A percentile compares a stretch with the other conserved stretches of the same genome.
These are phyloP conservation scores for Alloascoidea hylecoeti DNA, from an alignment of 805 yeast genomes.

Conservation along the genomic window DNA sequence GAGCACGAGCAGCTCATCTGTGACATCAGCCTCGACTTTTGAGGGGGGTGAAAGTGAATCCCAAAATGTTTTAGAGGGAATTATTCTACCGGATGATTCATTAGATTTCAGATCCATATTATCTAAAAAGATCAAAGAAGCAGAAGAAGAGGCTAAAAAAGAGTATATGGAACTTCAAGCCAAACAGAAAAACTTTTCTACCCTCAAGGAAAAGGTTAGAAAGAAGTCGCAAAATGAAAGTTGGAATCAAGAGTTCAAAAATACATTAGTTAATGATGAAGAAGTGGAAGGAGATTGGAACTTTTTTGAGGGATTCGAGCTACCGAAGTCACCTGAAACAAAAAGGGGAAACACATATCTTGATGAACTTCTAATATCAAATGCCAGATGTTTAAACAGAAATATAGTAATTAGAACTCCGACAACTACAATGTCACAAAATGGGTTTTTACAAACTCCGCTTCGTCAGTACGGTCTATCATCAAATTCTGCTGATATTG, in stretches of 20 bases:
- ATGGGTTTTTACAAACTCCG: constrained; percentile 1
- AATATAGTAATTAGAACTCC: neutral
- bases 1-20: too few relatives aligned
- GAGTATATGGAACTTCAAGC: neutral
- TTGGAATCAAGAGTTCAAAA: neutral
- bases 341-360: constrained; percentile 4
- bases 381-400: neutral
- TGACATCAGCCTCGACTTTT: neutral
- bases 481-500: neutral
- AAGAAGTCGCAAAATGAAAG: constrained; percentile 2
- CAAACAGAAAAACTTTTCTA: neutral
- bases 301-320: constrained; percentile 10
- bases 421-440: constrained; percentile 4
- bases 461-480: constrained; percentile 1
- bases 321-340: constrained; percentile 2
- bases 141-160: neutral
- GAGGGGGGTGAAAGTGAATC: constrained; percentile 1
- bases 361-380: constrained; percentile 1
- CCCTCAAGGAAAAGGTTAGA: neutral
- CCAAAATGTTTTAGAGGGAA: neutral
- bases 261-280: neutral
- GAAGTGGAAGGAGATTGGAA: constrained; percentile 6
- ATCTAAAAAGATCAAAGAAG: neutral
- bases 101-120: neutral
- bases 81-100: neutral